These are phyloP conservation scores for Cryoendolithus antarcticus DNA, from an alignment of 2,329 filamentous ascomycete genomes.

Conservation along the genomic window DNA sequence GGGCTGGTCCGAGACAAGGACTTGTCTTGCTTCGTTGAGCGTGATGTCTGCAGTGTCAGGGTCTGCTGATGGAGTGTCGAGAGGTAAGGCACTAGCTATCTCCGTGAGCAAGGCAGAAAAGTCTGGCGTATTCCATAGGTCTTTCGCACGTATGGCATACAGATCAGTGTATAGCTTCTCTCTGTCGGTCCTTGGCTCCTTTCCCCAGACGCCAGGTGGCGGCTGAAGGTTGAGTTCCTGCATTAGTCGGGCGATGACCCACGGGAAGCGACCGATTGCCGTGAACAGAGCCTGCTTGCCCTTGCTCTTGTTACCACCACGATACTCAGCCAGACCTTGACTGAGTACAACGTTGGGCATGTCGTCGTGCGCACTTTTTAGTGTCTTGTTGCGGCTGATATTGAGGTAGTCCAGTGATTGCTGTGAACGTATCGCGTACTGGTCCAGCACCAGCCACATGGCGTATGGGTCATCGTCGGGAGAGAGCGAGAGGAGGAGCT, in stretches of 20 bases:
- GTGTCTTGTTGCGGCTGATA: conserved; percentile 45
- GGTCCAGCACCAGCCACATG: conserved; percentile 67
- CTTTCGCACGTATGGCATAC: conserved; percentile 64
- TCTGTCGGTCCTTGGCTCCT: conserved; percentile 50
- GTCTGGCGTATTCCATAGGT: conserved; percentile 74
- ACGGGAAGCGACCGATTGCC: conserved; percentile 65
- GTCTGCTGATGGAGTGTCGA: conserved; percentile 31
- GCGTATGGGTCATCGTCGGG: conserved; percentile 68
- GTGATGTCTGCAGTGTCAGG: conserved; percentile 28
- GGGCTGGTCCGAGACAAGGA: conserved; percentile 65
- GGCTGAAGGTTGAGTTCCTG: conserved; percentile 65
- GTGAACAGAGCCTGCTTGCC: conserved; percentile 52
- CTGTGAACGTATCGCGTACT: conserved; percentile 68
- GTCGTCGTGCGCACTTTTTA: conserved; percentile 35
- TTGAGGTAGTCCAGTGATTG: conserved; percentile 66
- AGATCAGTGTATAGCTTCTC: conserved; percentile 61
- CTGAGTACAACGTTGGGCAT: conserved; percentile 66
- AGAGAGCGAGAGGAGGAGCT: conserved; percentile 65
- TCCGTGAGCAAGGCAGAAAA: conserved; percentile 56
- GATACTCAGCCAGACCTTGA: conserved; percentile 61
- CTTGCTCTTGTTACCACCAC: conserved; percentile 52
- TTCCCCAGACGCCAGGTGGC: conserved; percentile 74
- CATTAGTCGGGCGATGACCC: conserved; percentile 72
- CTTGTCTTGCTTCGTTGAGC: conserved; percentile 56
- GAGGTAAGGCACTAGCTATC: conserved; percentile 44